Base-by-base conservation (phyloP, 2,329 filamentous ascomycete species). In the Pyrenophora tritici-repentis region DNA sequence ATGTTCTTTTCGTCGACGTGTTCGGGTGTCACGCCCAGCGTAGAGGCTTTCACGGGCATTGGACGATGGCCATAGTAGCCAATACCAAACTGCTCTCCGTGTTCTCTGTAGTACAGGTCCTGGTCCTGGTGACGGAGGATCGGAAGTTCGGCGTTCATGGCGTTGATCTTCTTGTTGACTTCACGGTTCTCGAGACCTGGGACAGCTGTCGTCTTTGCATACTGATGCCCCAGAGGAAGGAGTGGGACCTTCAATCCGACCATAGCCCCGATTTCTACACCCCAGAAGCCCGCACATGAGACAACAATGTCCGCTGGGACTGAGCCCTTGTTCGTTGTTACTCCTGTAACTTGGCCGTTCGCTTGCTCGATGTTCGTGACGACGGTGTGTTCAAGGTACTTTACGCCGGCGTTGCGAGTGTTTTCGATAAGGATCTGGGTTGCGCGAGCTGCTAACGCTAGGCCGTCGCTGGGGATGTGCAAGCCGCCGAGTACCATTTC, bases 271-370 rank as follows among this genome's bases (percentile, higher is more conserved):
- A 87, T 74, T 63, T 87, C 84, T 6, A 86, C 84, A 9, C 84
- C 84, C 84, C 84, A 87, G 67, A 87, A 85, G 0, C 84, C 84
- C 6, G 83, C 84, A 54, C 84, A 87, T 1, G 83, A 86, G 32
- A 87, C 70, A 42, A 86, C 75, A 18, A 86, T 81, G 47, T 87
- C 84, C 0, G 84, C 84, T 0, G 80, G 73, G 16, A 86, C 75
- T 0, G 63, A 78, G 17, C 79, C 79, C 3, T 68, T 69, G 1
- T 75, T 71, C 0, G 82, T 85, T 1, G 56, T 71, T 0, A 86
- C 84, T 2, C 84, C 83, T 0, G 82, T 85, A 10, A 86, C 82
- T 2, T 69, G 76, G 14, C 78, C 77, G 6, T 76, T 65, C 0
- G 66, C 61, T 54, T 76, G 75, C 47, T 83, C 77, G 43, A 87